Base-by-base conservation (phyloP, 371 early-diverging fungal genomes). In the Rhizomucor pusillus region DNA sequence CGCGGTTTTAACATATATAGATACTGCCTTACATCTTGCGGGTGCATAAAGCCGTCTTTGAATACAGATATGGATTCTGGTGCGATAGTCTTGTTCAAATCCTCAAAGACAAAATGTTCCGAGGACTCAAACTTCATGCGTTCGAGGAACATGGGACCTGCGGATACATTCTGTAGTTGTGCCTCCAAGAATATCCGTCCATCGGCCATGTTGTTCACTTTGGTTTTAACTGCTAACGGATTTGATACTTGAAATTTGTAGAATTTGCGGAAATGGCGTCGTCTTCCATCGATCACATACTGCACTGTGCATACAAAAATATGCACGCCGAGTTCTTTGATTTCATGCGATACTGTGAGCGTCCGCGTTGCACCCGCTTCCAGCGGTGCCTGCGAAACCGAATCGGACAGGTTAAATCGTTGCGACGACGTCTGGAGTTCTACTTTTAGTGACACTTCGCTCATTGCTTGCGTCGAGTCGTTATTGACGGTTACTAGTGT, bases 231-330 rank as follows among this genome's bases (percentile, higher is more conserved):
- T 9, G 94, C 85, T 20, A 98, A 77, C 36, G 98, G 98, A 71
- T 97, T 98, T 24, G 93, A 69, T 7, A 95, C 97, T 70, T 95
- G 91, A 66, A 97, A 95, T 59, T 93, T 94, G 84, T 91, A 97
- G 59, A 92, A 91, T 64, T 92, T 93, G 41, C 92, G 84, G 62
- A 95, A 88, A 51, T 79, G 82, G 22, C 90, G 85, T 40, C 80
- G 78, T 51, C 84, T 85, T 13, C 83, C 81, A 25, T 80, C 85
- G 33, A 70, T 60, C 14, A 78, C 59, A 62, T 95, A 97, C n/a
- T 88, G 84, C 1, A 95, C 87, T 3, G 90, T 84, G 60, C 97
- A 95, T 2, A 90, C 88, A 20, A 97, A 77, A 20, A 93, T 91
- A 62, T 98, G 98, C 18, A 89, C 78, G 7, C 95, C 96, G 10